Base-by-base conservation (phyloP, 2,329 filamentous ascomycete genomes). In the Magnaporthiopsis incrustans region DNA sequence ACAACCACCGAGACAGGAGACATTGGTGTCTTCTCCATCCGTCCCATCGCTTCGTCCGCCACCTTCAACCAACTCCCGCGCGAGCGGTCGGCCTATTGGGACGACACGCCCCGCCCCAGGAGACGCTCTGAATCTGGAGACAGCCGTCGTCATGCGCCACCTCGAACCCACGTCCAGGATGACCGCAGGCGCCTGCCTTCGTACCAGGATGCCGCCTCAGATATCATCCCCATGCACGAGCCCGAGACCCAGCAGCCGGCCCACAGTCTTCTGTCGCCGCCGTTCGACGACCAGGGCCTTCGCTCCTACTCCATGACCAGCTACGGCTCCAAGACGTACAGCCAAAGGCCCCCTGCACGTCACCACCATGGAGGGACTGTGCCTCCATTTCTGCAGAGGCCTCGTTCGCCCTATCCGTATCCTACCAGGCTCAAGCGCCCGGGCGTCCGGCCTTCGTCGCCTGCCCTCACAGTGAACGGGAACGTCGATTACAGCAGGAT, bases 1-100 rank as follows among this genome's bases (percentile, higher is more conserved):
- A 88, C 82, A 4, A 87, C 83, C 1, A 88, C 85, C 0, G 86
- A 88, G 70, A 86, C 85, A 11, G 85, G 85, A n/a, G 84, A 88
- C 68, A 85, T 86, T 67, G 85, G 84, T 5, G 74, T 83, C 61
- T 87, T 87, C 71, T 85, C 82, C 62, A 84, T 85, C 68, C 79
- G 76, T 60, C 76, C 80, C 10, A 64, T 75, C 22, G 72, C 71
- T 12, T 74, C 76, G 15, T 73, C 73, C 7, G 71, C 72, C 14
- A 69, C 72, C 10, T 72, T 72, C 61, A 71, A 72, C 53, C 69
- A 70, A 8, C 66, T 67, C 15, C 67, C 62, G 65, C 73, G 72
- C 25, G 64, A 70, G 44, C 72, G 72, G 64, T 68, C 71, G 26
- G 70, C 70, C 27, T 66, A 75, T 44, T 72, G 68, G 53, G 75